phyloP scores from a whole-genome alignment of 352 stramenopile species.

The Phytophthora pistaciae region DNA sequence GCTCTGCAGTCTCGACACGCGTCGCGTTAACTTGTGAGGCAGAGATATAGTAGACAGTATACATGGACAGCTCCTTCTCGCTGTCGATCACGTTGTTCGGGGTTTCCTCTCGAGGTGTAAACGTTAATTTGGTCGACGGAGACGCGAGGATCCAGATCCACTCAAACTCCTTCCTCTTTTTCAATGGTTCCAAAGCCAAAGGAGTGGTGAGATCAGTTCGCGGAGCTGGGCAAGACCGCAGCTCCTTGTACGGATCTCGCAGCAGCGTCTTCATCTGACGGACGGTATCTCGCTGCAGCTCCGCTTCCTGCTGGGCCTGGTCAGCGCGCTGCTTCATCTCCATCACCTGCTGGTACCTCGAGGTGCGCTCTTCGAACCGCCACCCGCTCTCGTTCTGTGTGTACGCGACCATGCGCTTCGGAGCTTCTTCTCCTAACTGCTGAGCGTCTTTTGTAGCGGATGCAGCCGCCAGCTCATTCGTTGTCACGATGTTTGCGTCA shows the following conservation, averaged over 20 bases:
- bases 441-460: constrained; percentile 51
- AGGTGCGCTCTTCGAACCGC: constrained; percentile 69
- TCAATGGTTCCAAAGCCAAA: too few relatives aligned
- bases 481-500: constrained; percentile 37
- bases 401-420: constrained; percentile 68
- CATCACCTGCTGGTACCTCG: constrained; percentile 61
- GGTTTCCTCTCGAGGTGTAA: constrained; percentile 60
- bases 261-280: constrained; percentile 43
- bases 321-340: constrained; percentile 64
- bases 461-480: constrained; percentile 41
- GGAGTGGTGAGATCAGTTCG: background rate
- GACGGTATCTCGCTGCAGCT: constrained; percentile 42
- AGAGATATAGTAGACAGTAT: constrained; percentile 76
- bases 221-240: constrained; percentile 7
- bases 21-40: constrained; percentile 33
- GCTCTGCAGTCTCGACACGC: constrained; percentile 14
- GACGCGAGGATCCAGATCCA: constrained; percentile 67
- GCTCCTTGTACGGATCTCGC: constrained; percentile 50
- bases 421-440: constrained; percentile 62
- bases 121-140: constrained; percentile 47
- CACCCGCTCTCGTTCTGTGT: constrained; percentile 65
- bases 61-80: constrained; percentile 75
- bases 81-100: constrained; percentile 28
- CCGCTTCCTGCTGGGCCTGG: constrained; percentile 44
- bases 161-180: constrained; percentile 26